Evolutionary conservation across 305 asterid species (phyloP).

Genomic region (Fraxinus dipetala): DNA sequence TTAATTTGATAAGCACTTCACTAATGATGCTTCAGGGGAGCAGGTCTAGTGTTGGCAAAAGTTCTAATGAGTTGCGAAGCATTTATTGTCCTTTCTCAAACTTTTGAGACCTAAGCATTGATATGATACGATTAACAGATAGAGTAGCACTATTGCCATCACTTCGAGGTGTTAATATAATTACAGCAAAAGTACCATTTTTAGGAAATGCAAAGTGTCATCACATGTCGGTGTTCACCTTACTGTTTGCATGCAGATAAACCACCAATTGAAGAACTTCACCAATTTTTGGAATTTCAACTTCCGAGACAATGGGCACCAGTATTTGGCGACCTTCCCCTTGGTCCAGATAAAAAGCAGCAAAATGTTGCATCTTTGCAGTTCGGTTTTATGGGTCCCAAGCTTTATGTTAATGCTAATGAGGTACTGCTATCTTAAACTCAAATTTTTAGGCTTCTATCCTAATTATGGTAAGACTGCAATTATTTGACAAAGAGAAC

Average conservation of each 20-base stretch:
- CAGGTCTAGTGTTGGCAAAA: background rate
- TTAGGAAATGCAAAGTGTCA: conserved; percentile 9
- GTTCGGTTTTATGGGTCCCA: conserved; percentile 81
- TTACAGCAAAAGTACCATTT: conserved; percentile 3
- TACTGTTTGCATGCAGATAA: conserved; percentile 49
- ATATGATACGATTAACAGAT: background rate
- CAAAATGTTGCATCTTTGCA: conserved; percentile 61
- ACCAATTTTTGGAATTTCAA: conserved; percentile 76
- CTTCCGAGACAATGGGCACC: conserved; percentile 87
- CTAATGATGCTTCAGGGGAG: background rate
- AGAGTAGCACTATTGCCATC: conserved; percentile 4
- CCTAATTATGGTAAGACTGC: background rate
- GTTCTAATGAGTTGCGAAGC: background rate
- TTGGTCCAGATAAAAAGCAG: conserved; percentile 70
- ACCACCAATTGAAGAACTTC: conserved; percentile 76
- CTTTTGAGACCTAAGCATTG: conserved; percentile 1
- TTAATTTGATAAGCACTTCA: background rate
- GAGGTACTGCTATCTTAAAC: conserved; percentile 36
- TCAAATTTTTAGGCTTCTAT: conserved; percentile 3
- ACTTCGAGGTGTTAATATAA: background rate
- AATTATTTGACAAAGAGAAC: background rate
- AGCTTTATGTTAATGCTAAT: conserved; percentile 64
- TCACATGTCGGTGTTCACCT: background rate
- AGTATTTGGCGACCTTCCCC: conserved; percentile 71
- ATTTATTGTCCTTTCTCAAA: background rate